Conservation (phyloP, 768 basidiomycete species). For the Suillus bovinus region DNA sequence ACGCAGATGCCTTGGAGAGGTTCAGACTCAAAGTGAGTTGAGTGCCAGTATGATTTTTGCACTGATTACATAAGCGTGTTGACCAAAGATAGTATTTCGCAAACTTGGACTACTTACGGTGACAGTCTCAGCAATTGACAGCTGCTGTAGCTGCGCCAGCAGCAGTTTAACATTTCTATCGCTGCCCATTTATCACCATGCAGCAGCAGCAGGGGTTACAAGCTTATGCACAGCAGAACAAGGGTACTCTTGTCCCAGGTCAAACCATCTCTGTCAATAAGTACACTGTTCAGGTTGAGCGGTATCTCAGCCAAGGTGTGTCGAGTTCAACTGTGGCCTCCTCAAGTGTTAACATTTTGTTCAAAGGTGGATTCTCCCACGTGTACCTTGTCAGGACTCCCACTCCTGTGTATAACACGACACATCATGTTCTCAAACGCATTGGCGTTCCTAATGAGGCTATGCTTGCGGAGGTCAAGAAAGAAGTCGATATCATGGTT, state of each 20-base stretch:
- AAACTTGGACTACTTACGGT: not conserved
- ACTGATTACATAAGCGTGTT: not conserved
- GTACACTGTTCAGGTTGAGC: constrained; percentile 87
- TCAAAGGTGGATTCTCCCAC: constrained; percentile 92
- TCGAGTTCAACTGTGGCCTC: constrained; percentile 10
- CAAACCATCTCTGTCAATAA: constrained; percentile 90
- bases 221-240: constrained; percentile 44
- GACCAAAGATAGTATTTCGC: not conserved
- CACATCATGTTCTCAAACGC: constrained; percentile 95
- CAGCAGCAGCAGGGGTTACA: constrained; percentile 51
- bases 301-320: constrained; percentile 92
- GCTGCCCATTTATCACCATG: constrained; percentile 21
- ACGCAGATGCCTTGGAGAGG: too few species aligned
- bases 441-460: constrained; percentile 90
- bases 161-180: constrained; percentile 1
- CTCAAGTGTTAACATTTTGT: constrained; percentile 12
- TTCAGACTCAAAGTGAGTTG: too few species aligned
- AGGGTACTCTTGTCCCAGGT: constrained; percentile 76
- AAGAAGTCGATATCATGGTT: constrained; percentile 99
- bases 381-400: constrained; percentile 93
- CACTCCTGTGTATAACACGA: constrained; percentile 85
- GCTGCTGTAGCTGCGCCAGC: constrained; percentile 5
- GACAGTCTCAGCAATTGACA: constrained; percentile 1
- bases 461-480: constrained; percentile 92
- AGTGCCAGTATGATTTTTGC: too few species aligned